Percentiles rank a stretch among this genome's conserved stretches.
Conservation (phyloP, 805 yeast species). For the Metschnikowia santaceciliae region DNA sequence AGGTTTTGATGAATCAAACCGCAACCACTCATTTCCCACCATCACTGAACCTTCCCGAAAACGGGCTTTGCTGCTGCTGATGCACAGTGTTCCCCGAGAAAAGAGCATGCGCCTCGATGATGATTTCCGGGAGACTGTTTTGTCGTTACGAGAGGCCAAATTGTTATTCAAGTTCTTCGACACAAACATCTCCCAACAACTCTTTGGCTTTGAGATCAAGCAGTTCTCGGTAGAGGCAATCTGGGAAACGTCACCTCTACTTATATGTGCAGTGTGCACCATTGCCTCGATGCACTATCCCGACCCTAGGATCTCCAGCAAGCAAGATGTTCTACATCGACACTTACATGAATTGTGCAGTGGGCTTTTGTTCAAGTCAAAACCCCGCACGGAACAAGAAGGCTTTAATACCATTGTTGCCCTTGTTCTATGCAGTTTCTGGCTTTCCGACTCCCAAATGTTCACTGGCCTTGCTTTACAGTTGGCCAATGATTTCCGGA, state of each 20-base stretch:
- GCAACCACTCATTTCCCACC: not conserved
- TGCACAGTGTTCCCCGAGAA: not conserved
- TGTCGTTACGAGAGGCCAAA: slow-evolving; percentile 40
- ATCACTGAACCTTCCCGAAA: not conserved
- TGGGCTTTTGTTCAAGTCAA: slow-evolving; percentile 30
- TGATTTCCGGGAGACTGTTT: slow-evolving; percentile 37
- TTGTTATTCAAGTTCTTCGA: slow-evolving; percentile 51
- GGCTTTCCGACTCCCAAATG: slow-evolving; percentile 63
- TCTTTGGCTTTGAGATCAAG: slow-evolving; percentile 61
- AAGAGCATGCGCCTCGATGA: slow-evolving; percentile 3
- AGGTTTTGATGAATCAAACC: not conserved
- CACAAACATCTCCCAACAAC: slow-evolving; percentile 54
- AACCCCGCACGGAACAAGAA: slow-evolving; percentile 42
- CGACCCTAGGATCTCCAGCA: slow-evolving; percentile 24
- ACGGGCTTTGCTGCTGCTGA: not conserved
- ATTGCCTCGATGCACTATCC: slow-evolving; percentile 64
- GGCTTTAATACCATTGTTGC: slow-evolving; percentile 61
- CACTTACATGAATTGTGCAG: slow-evolving; percentile 35
- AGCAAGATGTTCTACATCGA: slow-evolving; percentile 24
- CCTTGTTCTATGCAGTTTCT: slow-evolving; percentile 60
- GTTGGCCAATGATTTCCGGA: slow-evolving; percentile 47
- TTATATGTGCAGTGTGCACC: slow-evolving; percentile 57
- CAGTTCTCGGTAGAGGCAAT: slow-evolving; percentile 44
- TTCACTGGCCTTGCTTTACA: slow-evolving; percentile 68
- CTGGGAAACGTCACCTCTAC: slow-evolving; percentile 54